Conservation (phyloP, 83 land plant genomes). For the Larix sibirica region DNA sequence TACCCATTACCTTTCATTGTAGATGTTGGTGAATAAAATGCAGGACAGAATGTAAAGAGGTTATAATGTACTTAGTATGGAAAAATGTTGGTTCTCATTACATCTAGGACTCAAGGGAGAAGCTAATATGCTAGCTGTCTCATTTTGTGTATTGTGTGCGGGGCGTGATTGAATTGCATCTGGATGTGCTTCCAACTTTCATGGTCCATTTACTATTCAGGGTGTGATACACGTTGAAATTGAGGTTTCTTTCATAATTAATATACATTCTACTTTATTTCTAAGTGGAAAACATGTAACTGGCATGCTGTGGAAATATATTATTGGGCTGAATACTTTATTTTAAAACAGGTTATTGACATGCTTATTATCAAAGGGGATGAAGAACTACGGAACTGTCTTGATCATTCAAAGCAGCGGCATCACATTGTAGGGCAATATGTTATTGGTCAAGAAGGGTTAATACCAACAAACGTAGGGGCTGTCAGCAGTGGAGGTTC, state of each 20-base stretch:
- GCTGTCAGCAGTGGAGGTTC: slow-evolving; percentile 62
- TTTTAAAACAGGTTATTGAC: slow-evolving; percentile 77
- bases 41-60: not conserved
- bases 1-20: not conserved
- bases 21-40: not conserved
- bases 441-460: slow-evolving; percentile 69
- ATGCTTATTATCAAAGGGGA: slow-evolving; percentile 86
- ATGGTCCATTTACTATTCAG: not conserved
- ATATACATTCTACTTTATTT: not conserved
- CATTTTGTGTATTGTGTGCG: not conserved
- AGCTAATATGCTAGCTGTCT: not conserved
- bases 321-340: not conserved
- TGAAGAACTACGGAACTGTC: slow-evolving; percentile 78
- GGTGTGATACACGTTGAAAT: not conserved
- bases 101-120: not conserved
- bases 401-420: slow-evolving; percentile 90
- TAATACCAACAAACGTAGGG: slow-evolving; percentile 51
- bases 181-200: not conserved
- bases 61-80: not conserved
- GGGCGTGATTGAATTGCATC: not conserved
- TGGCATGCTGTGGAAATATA: not conserved
- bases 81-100: not conserved
- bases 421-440: slow-evolving; percentile 89
- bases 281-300: not conserved
- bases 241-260: not conserved